Percentiles rank a stretch among this genome's conserved stretches.
These are phyloP conservation scores for Diutina neorugosa DNA, from an alignment of 1,139 yeast genomes.

Conservation along the genomic window DNA sequence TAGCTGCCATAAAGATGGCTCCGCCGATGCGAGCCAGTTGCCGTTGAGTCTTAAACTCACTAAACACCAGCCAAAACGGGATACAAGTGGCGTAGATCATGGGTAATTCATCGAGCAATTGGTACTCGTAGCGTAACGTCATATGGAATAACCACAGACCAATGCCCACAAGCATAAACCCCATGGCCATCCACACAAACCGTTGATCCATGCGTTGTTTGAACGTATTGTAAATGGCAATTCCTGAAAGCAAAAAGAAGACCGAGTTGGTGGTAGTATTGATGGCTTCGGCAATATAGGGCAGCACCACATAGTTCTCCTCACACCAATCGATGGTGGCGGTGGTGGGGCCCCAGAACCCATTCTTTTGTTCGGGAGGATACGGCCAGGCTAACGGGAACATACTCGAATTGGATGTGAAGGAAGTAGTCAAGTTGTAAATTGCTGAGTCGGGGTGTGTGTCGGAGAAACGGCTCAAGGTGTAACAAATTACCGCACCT, in stretches of 20 bases:
- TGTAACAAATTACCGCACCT: neutral
- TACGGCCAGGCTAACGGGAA: constrained; percentile 36
- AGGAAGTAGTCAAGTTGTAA: neutral
- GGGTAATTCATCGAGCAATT: constrained; percentile 87
- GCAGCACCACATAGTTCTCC: constrained; percentile 82
- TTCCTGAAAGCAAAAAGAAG: constrained; percentile 55
- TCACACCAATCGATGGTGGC: constrained; percentile 96
- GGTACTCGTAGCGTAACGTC: constrained; percentile 84
- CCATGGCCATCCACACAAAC: constrained; percentile 59
- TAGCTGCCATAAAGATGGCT: constrained; percentile 45
- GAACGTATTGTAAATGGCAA: constrained; percentile 51
- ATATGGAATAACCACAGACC: constrained; percentile 95
- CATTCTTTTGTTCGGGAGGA: constrained; percentile 30
- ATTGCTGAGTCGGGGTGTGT: neutral
- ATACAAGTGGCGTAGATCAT: constrained; percentile 97
- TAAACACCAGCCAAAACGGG: constrained; percentile 83
- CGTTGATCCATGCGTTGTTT: constrained; percentile 54
- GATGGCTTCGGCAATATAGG: constrained; percentile 77
- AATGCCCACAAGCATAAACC: constrained; percentile 79
- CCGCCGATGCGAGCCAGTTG: constrained; percentile 22
- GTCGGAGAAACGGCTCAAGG: neutral
- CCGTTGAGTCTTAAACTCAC: constrained; percentile 38
- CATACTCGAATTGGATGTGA: constrained; percentile 12
- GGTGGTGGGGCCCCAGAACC: constrained; percentile 39
- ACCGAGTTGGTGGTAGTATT: constrained; percentile 70